Percentiles rank a stretch among this genome's conserved stretches.
Evolutionary conservation across 163 green algal species (phyloP).

Genomic region (Chlorella variabilis): DNA sequence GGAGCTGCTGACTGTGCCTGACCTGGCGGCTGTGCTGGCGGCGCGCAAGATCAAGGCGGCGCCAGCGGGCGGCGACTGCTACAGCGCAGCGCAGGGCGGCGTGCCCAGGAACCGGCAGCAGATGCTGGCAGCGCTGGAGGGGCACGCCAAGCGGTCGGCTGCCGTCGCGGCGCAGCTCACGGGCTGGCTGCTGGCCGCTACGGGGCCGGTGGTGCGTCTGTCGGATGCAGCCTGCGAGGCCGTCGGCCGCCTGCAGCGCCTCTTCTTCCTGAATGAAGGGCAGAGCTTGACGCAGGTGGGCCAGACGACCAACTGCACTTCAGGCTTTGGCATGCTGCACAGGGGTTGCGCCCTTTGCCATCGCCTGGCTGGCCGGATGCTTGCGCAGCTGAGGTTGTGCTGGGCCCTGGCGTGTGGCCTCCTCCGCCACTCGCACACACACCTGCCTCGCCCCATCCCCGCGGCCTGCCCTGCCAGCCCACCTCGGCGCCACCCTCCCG

Average conservation of each 20-base stretch:
- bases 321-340: neutral
- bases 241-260: slow-evolving; percentile 58
- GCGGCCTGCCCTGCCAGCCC: no score
- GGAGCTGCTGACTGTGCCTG: slow-evolving; percentile 48
- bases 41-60: slow-evolving; percentile 8
- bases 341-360: neutral
- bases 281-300: slow-evolving; percentile 53
- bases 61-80: neutral
- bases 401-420: no score
- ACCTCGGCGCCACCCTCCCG: no score
- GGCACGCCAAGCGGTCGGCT: neutral
- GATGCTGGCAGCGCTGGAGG: slow-evolving; percentile 23
- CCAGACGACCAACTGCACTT: neutral
- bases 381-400: no score
- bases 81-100: neutral
- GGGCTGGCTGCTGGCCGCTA: slow-evolving; percentile 26
- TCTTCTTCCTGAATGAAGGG: slow-evolving; percentile 74
- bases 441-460: no score
- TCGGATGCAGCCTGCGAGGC: neutral
- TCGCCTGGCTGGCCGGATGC: neutral
- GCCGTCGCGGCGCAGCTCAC: neutral
- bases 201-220: slow-evolving; percentile 53
- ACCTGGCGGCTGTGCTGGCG: slow-evolving; percentile 43
- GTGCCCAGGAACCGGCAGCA: slow-evolving; percentile 4
- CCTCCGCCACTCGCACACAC: neutral